A percentile compares a stretch with the other conserved stretches of the same genome.
Conservation (phyloP, 129 eudicot species). For the Pulicaria dysenterica region DNA sequence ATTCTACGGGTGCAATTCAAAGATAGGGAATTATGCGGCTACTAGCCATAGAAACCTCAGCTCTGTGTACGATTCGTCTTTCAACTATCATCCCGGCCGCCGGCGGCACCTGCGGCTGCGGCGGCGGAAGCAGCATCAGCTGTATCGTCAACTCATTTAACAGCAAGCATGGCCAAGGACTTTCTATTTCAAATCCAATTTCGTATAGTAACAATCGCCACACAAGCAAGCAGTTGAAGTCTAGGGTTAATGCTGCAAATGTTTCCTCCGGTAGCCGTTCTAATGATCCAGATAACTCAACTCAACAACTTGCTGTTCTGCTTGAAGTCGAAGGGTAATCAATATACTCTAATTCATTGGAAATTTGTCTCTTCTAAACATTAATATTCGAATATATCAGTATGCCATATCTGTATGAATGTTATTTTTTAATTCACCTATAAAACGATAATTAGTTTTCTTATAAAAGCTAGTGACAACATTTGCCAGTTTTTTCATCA, state of each 20-base stretch:
- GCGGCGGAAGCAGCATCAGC: background rate
- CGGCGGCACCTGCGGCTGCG: background rate
- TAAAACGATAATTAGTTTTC: background rate
- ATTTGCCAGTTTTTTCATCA: no score
- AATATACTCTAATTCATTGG: background rate
- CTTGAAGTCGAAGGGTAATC: conserved; percentile 87
- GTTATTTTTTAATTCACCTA: no score
- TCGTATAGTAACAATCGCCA: conserved; percentile 18
- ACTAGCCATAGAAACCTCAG: conserved; percentile 27
- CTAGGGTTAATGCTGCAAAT: conserved; percentile 37
- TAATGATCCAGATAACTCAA: conserved; percentile 17
- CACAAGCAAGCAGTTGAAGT: conserved; percentile 36
- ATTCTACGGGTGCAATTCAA: conserved; percentile 6
- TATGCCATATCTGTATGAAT: no score
- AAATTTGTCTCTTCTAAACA: background rate
- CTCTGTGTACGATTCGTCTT: conserved; percentile 17
- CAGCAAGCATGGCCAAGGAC: conserved; percentile 15
- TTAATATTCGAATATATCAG: background rate
- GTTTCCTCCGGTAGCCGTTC: conserved; percentile 24
- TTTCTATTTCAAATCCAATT: conserved; percentile 19
- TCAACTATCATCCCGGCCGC: conserved; percentile 20
- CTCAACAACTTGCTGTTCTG: conserved; percentile 59
- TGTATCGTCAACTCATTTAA: conserved; percentile 3
- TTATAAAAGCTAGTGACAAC: no score
- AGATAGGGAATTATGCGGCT: conserved; percentile 31